Evolutionary conservation across 2,329 filamentous ascomycete species (phyloP).

Genomic region (Metarhizium anisopliae): DNA sequence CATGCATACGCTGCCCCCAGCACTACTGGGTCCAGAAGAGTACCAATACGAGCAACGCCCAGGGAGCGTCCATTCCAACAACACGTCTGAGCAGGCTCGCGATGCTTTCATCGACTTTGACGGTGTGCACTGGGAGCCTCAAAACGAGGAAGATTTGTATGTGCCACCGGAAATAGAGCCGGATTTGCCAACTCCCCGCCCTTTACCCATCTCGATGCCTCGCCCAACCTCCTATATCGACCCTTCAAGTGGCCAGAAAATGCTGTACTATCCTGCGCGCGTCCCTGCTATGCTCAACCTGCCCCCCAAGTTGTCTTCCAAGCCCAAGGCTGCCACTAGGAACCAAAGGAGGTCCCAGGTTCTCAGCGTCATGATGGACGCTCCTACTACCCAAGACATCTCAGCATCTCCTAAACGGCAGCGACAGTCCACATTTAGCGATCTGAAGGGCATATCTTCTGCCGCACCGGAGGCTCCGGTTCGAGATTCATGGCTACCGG

Average conservation of each 20-base stretch:
- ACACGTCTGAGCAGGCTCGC: conserved; percentile 57
- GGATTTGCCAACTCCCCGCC: conserved; percentile 16
- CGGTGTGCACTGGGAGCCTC: conserved; percentile 63
- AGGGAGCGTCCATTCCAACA: conserved; percentile 43
- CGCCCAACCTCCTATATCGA: conserved; percentile 52
- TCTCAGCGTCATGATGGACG: conserved; percentile 47
- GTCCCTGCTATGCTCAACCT: conserved; percentile 91
- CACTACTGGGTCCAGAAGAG: background rate
- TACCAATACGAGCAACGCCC: conserved; percentile 16
- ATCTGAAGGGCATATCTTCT: conserved; percentile 10
- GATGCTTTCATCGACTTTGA: conserved; percentile 74
- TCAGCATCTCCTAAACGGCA: conserved; percentile 5
- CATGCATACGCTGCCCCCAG: background rate
- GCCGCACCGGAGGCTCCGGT: conserved; percentile 11
- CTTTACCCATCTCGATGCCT: conserved; percentile 17
- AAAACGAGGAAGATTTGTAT: conserved; percentile 24
- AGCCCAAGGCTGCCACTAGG: conserved; percentile 52
- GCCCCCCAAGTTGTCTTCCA: conserved; percentile 75
- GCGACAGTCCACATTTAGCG: conserved; percentile 14
- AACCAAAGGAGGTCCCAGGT: conserved; percentile 68
- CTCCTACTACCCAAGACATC: conserved; percentile 5
- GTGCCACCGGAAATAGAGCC: conserved; percentile 13
- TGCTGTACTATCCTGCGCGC: conserved; percentile 92
- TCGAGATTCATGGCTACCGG: conserved; percentile 34
- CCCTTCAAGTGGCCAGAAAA: conserved; percentile 60